Conservation (phyloP, 2,329 filamentous ascomycete genomes). For the Colletotrichum sp. region DNA sequence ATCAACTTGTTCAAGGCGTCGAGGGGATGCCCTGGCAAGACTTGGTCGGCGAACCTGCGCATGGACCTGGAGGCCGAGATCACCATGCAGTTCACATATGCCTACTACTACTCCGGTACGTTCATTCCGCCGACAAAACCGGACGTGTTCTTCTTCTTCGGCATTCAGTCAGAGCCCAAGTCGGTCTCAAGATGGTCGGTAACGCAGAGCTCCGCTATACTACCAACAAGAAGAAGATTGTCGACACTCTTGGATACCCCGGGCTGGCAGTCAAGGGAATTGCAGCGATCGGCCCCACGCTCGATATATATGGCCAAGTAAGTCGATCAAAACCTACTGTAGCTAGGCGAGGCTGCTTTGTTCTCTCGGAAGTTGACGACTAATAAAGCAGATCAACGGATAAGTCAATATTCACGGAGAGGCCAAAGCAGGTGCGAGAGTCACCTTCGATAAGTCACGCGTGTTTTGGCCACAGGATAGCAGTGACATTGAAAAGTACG, state of each 20-base stretch:
- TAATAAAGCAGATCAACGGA: not conserved
- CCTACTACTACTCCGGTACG: conserved; percentile 23
- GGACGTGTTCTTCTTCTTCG: conserved; percentile 15
- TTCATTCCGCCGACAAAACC: conserved; percentile 14
- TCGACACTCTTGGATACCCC: conserved; percentile 18
- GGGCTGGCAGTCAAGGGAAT: conserved; percentile 22
- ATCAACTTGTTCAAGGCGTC: conserved; percentile 12
- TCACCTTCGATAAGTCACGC: not conserved
- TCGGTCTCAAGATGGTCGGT: conserved; percentile 7
- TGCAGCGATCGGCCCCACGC: conserved; percentile 22
- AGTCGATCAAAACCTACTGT: not conserved
- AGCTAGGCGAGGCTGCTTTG: not conserved
- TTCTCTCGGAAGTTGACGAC: not conserved
- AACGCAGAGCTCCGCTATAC: not conserved
- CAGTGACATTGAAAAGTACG: not conserved
- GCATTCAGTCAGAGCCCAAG: conserved; percentile 1
- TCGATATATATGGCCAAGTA: conserved; percentile 17
- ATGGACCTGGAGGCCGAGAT: conserved; percentile 13
- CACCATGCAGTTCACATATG: conserved; percentile 21
- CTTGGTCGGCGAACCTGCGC: conserved; percentile 7
- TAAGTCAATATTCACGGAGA: not conserved
- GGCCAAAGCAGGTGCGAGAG: not conserved
- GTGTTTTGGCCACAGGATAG: not conserved
- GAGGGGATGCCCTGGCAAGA: not conserved
- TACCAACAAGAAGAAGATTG: conserved; percentile 3